Conservation (phyloP, 257 asterid genomes). For the Solanum pennellii region DNA sequence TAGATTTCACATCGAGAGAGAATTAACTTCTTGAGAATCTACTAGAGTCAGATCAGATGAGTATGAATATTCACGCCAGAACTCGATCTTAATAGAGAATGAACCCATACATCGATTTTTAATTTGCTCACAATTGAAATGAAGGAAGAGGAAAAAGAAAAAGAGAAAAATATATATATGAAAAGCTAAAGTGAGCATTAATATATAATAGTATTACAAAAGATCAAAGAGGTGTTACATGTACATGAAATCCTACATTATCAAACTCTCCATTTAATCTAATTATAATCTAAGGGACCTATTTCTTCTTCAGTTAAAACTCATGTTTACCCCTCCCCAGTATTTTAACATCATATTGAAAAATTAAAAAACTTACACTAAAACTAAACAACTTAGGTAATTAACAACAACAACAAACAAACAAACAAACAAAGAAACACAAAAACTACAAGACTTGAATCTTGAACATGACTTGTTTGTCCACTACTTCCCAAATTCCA, state of each 20-base stretch:
- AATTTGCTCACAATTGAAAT: background rate
- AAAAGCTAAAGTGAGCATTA: background rate
- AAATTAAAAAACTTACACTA: background rate
- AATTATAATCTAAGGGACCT: constrained; percentile 5
- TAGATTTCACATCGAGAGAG: background rate
- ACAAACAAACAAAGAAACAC: background rate
- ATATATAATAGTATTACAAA: background rate
- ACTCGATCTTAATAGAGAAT: background rate
- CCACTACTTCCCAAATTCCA: constrained; percentile 44
- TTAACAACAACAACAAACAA: background rate
- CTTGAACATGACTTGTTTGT: constrained; percentile 46
- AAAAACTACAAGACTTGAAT: constrained; percentile 23
- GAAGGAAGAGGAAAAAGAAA: background rate
- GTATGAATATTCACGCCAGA: too few species aligned
- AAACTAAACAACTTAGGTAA: background rate
- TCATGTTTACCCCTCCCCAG: constrained; percentile 12
- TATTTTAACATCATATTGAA: background rate
- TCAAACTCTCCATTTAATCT: background rate
- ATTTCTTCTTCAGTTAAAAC: background rate
- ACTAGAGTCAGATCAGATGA: background rate
- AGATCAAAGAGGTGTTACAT: constrained; percentile 8
- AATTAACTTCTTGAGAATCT: background rate
- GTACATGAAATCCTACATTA: background rate
- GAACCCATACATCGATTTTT: background rate
- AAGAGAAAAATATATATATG: background rate